Conservation (phyloP, 2,329 filamentous ascomycete species). For the Neospermospora avenae region DNA sequence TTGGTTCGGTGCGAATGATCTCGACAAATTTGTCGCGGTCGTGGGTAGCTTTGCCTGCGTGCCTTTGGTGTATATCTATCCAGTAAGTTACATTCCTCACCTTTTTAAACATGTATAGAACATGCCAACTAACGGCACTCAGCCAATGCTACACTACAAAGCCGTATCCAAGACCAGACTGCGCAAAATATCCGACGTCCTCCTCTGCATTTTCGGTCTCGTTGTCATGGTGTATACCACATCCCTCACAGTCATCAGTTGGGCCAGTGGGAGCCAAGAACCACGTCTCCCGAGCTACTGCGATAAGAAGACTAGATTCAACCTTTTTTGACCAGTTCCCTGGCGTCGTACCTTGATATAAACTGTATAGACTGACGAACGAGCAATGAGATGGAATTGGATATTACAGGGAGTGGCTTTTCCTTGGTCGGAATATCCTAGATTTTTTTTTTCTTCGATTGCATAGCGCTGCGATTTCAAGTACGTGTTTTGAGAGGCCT, state of each 20-base stretch:
- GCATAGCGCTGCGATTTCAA: conserved; percentile 12
- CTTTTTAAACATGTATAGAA: neutral
- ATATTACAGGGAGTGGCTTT: neutral
- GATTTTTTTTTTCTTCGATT: conserved; percentile 1
- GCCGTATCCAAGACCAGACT: conserved; percentile 68
- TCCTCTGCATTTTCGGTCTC: conserved; percentile 76
- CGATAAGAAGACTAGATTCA: conserved; percentile 39
- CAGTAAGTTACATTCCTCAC: conserved; percentile 57
- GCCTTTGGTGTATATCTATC: conserved; percentile 95
- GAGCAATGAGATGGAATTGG: neutral
- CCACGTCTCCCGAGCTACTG: conserved; percentile 60
- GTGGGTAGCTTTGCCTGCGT: conserved; percentile 98
- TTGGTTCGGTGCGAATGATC: conserved; percentile 86
- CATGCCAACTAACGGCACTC: conserved; percentile 10
- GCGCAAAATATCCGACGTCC: conserved; percentile 69
- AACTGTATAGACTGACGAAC: neutral
- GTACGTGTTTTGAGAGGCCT: neutral
- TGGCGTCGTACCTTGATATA: neutral
- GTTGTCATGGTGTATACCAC: conserved; percentile 93
- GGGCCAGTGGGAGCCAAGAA: conserved; percentile 60
- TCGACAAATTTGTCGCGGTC: conserved; percentile 96
- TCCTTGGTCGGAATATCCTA: conserved; percentile 1
- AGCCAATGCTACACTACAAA: conserved; percentile 88
- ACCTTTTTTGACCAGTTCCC: neutral
- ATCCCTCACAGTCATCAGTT: conserved; percentile 78